Percentiles rank a stretch among this genome's conserved stretches.
Evolutionary conservation across 2,329 filamentous ascomycete species (phyloP).

Genomic region (Neofusicoccum umdonicola): DNA sequence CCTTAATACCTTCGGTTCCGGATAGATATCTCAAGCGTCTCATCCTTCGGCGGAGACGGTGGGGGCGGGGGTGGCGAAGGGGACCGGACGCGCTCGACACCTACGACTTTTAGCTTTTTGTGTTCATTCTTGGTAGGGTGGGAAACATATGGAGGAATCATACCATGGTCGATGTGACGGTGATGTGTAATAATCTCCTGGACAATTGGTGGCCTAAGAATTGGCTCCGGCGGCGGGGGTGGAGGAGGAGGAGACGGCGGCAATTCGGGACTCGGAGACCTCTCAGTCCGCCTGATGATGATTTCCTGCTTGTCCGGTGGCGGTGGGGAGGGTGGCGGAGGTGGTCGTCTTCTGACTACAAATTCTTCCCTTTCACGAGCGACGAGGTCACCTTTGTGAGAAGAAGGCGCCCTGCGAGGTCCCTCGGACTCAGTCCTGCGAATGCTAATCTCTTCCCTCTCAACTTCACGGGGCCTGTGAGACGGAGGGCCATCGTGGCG

Average conservation of each 20-base stretch:
- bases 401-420: conserved; percentile 27
- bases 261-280: conserved; percentile 50
- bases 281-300: conserved; percentile 47
- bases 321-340: conserved; percentile 33
- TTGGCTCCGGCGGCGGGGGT: conserved; percentile 58
- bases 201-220: conserved; percentile 76
- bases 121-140: neutral
- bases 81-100: conserved; percentile 47
- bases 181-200: conserved; percentile 89
- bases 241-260: conserved; percentile 43
- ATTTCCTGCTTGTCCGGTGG: conserved; percentile 42
- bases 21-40: conserved; percentile 56
- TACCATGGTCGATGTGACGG: conserved; percentile 82
- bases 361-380: conserved; percentile 43
- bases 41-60: conserved; percentile 50
- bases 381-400: conserved; percentile 36
- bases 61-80: conserved; percentile 51
- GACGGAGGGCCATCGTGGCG: conserved; percentile 34
- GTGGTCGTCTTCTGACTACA: conserved; percentile 37
- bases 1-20: conserved; percentile 28
- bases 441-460: conserved; percentile 42
- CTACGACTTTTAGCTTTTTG: conserved; percentile 25
- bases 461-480: conserved; percentile 26
- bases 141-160: conserved; percentile 28
- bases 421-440: conserved; percentile 31